phyloP scores from a whole-genome alignment of 2,329 filamentous ascomycete species.

The Diplodia intermedia region DNA sequence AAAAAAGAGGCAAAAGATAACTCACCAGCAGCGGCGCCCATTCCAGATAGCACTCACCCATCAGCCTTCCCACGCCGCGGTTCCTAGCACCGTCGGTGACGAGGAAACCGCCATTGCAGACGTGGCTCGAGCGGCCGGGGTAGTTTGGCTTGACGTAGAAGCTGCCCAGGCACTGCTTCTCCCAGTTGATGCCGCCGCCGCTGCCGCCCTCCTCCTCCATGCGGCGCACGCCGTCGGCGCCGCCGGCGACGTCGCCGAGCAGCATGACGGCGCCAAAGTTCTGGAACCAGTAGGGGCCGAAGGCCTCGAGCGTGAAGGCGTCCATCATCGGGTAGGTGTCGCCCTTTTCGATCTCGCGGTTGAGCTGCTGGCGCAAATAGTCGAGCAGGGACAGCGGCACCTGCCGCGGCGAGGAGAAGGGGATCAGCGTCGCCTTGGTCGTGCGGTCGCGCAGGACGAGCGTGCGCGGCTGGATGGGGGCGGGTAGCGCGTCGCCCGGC shows the following conservation, averaged over 20 bases:
- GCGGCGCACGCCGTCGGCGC: slow-evolving; percentile 55
- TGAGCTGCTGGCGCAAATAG: slow-evolving; percentile 83
- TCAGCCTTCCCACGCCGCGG: slow-evolving; percentile 58
- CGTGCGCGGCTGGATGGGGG: slow-evolving; percentile 73
- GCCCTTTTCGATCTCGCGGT: slow-evolving; percentile 88
- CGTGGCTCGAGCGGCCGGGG: slow-evolving; percentile 85
- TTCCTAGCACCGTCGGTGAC: slow-evolving; percentile 57
- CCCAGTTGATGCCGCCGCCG: slow-evolving; percentile 66
- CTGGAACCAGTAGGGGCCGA: slow-evolving; percentile 87
- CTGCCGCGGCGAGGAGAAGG: slow-evolving; percentile 77
- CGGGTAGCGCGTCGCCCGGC: slow-evolving; percentile 68
- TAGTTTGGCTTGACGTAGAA: slow-evolving; percentile 97
- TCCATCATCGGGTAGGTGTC: slow-evolving; percentile 92
- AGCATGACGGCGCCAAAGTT: slow-evolving; percentile 91
- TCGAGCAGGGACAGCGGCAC: slow-evolving; percentile 77
- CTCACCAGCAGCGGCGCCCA: slow-evolving; percentile 60
- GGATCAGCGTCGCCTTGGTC: slow-evolving; percentile 82
- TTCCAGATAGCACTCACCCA: slow-evolving; percentile 60
- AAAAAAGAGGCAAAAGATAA: neutral
- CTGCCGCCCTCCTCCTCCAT: slow-evolving; percentile 49
- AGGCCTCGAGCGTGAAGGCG: slow-evolving; percentile 73
- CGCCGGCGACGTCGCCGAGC: slow-evolving; percentile 69
- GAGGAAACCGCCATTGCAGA: slow-evolving; percentile 71
- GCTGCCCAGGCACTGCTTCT: slow-evolving; percentile 80
- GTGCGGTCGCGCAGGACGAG: slow-evolving; percentile 84